A percentile compares a stretch with the other conserved stretches of the same genome.
Conservation (phyloP, 495 filamentous ascomycete genomes). For the Xylaria grammica region DNA sequence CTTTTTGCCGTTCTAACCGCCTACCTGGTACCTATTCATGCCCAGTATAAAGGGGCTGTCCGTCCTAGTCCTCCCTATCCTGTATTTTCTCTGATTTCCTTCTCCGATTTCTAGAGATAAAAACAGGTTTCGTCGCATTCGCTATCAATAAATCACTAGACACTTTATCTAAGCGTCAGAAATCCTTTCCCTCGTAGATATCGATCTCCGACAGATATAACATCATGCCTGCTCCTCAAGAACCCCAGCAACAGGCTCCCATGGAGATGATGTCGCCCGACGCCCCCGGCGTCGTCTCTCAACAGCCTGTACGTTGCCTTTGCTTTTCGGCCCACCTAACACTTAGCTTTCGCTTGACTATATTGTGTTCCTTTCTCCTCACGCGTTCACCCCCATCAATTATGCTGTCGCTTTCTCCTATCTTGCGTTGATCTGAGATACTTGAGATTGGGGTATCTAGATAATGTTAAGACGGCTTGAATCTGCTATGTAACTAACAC, state of each 20-base stretch:
- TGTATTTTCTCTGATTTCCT: not conserved
- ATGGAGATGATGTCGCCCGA: conserved; percentile 38
- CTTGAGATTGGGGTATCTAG: too few species aligned
- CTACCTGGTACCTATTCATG: too few species aligned
- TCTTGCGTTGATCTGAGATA: too few species aligned
- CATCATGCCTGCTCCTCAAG: conserved; percentile 36
- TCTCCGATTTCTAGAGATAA: not conserved
- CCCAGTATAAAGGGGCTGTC: not conserved
- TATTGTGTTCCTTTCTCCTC: not conserved
- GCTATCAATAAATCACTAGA: not conserved
- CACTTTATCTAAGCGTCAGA: not conserved
- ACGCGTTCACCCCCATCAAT: not conserved
- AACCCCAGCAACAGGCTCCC: conserved; percentile 41
- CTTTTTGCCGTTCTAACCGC: too few species aligned
- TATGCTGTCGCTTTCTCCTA: too few species aligned
- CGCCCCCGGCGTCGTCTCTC: conserved; percentile 31
- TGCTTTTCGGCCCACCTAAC: not conserved
- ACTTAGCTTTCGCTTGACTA: not conserved
- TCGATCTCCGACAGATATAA: conserved; percentile 4
- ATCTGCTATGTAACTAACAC: not conserved
- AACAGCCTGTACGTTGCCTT: conserved; percentile 36
- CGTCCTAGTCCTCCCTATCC: not conserved
- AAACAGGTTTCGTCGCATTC: not conserved
- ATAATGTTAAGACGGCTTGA: not conserved
- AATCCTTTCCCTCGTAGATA: conserved; percentile 5